Evolutionary conservation across 2,329 filamentous ascomycete species (phyloP).

Genomic region (Periconia digitata): DNA sequence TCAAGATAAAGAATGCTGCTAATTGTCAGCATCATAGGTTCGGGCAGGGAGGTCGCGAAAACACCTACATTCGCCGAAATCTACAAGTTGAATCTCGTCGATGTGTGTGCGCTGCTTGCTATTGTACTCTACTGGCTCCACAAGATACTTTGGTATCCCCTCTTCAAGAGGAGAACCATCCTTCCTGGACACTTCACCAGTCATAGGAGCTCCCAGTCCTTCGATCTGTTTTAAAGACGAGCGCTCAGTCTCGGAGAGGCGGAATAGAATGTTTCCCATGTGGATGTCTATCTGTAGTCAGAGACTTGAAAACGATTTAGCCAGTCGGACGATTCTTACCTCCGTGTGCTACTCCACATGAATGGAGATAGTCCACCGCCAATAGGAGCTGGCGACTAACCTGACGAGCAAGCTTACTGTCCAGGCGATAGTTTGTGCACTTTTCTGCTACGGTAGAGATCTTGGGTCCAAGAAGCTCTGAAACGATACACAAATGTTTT

Average conservation of each 20-base stretch:
- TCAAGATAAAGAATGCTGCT: neutral
- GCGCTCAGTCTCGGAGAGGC: neutral
- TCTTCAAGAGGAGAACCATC: slow-evolving; percentile 4
- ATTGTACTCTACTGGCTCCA: neutral
- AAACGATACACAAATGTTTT: slow-evolving; percentile 1
- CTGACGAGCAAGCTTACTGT: neutral
- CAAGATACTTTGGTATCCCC: slow-evolving; percentile 1
- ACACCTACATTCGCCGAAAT: slow-evolving; percentile 2
- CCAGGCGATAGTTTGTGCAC: neutral
- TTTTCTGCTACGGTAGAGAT: neutral
- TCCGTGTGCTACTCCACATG: slow-evolving; percentile 3
- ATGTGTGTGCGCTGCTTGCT: neutral
- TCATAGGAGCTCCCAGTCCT: neutral
- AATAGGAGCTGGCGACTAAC: slow-evolving; percentile 1
- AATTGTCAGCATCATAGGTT: neutral
- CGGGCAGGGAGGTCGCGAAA: neutral
- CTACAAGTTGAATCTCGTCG: slow-evolving; percentile 6
- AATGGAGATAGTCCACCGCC: slow-evolving; percentile 7
- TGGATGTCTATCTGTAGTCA: slow-evolving; percentile 5
- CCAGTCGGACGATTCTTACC: neutral
- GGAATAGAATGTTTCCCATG: slow-evolving; percentile 2
- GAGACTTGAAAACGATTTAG: neutral
- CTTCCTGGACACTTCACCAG: neutral
- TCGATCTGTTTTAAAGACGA: neutral
- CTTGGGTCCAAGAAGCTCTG: slow-evolving; percentile 2